Evolutionary conservation across 108 stramenopile genomes (phyloP).

Genomic region (Cyclostephanos invisitatus): DNA sequence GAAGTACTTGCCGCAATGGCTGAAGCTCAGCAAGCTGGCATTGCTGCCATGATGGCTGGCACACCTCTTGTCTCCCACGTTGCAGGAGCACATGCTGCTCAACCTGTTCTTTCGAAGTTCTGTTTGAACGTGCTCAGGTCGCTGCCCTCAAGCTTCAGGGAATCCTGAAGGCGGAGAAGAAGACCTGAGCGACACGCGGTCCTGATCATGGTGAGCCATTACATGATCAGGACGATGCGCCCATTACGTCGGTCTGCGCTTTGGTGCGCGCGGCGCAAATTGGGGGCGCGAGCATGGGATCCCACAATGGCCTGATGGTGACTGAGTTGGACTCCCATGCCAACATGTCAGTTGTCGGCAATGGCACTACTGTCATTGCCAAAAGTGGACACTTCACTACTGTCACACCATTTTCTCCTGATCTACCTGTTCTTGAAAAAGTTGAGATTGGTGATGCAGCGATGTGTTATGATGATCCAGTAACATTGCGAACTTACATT

Average conservation of each 20-base stretch:
- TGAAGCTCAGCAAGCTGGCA: too few species aligned
- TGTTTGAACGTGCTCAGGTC: too few species aligned
- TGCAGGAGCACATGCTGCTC: too few species aligned
- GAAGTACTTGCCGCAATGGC: too few species aligned
- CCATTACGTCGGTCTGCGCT: neutral
- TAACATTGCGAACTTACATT: neutral
- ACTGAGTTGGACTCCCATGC: slow-evolving; percentile 16
- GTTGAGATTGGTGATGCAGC: slow-evolving; percentile 35
- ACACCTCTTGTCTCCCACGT: too few species aligned
- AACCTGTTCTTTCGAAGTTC: too few species aligned
- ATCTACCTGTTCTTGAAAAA: neutral
- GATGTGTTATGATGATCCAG: slow-evolving; percentile 33
- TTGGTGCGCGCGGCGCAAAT: neutral
- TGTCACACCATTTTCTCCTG: slow-evolving; percentile 5
- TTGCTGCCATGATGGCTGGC: too few species aligned
- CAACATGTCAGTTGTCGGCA: slow-evolving; percentile 12
- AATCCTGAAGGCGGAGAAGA: neutral
- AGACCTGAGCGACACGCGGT: neutral
- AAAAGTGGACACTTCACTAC: neutral
- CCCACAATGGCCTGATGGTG: neutral
- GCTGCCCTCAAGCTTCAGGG: too few species aligned
- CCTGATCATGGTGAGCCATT: neutral
- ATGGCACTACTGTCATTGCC: neutral
- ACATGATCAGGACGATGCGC: slow-evolving; percentile 3
- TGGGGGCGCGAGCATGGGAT: neutral